Evolutionary conservation across 2,329 filamentous ascomycete genomes (phyloP).

Genomic region (Epichloe amarillans): DNA sequence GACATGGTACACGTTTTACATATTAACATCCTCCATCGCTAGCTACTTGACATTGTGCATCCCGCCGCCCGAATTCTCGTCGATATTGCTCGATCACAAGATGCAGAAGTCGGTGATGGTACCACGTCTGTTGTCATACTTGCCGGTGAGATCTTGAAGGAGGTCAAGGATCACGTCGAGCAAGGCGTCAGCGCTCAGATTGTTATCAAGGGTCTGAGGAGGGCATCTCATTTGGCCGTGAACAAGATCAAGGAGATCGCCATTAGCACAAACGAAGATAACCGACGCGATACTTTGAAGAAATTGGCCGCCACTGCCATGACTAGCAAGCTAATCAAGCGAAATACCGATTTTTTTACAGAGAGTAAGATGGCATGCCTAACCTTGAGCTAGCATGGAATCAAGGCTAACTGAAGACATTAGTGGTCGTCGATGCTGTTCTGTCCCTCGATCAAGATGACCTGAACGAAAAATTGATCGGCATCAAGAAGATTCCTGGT

Average conservation of each 20-base stretch:
- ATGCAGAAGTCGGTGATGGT: conserved; percentile 95
- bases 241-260: conserved; percentile 99
- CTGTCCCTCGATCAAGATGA: conserved; percentile 92
- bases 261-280: conserved; percentile 68
- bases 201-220: conserved; percentile 90
- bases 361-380: conserved; percentile 52
- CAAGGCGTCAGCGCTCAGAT: conserved; percentile 94
- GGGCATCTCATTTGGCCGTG: conserved; percentile 77
- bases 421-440: conserved; percentile 96
- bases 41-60: conserved; percentile 97
- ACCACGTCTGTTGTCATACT: conserved; percentile 95
- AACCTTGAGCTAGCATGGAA: neutral
- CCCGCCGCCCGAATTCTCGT: conserved; percentile 93
- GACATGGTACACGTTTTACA: neutral
- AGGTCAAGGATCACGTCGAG: conserved; percentile 91
- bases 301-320: conserved; percentile 93
- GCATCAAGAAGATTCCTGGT: conserved; percentile 95
- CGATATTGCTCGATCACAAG: conserved; percentile 96
- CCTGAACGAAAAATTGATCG: conserved; percentile 94
- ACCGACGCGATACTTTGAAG: conserved; percentile 72
- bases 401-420: conserved; percentile 14
- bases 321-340: conserved; percentile 98
- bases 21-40: conserved; percentile 4
- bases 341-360: conserved; percentile 93
- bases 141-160: conserved; percentile 95